phyloP scores from a whole-genome alignment of 305 asterid species.

The Solanum aculeatissimum region DNA sequence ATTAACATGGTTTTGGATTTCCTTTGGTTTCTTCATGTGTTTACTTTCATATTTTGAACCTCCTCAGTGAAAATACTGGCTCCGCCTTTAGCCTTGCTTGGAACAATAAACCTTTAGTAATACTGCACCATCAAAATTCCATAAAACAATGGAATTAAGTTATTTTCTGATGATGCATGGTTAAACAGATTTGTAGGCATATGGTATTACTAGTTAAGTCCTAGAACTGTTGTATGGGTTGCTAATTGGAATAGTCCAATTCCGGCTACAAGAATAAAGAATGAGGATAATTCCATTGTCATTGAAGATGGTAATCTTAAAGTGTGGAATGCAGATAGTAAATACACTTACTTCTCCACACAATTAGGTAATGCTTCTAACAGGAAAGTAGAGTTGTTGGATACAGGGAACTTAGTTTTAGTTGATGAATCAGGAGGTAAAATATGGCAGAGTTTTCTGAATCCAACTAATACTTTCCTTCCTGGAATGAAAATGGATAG shows the following conservation, averaged over 20 bases:
- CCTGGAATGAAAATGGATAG: constrained; percentile 34
- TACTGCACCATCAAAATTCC: too few species aligned
- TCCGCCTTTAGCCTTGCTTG: background rate
- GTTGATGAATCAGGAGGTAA: background rate
- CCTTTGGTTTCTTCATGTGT: too few species aligned
- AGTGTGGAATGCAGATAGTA: background rate
- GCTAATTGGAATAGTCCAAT: constrained; percentile 7
- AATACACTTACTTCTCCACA: background rate
- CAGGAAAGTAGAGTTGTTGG: constrained; percentile 13
- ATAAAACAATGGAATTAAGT: too few species aligned
- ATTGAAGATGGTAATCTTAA: constrained; percentile 20
- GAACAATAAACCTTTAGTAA: background rate
- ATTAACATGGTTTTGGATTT: too few species aligned
- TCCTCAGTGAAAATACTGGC: too few species aligned
- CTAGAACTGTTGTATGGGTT: constrained; percentile 24
- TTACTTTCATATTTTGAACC: too few species aligned
- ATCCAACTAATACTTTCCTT: constrained; percentile 13
- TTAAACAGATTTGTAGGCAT: constrained; percentile 17
- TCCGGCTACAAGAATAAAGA: background rate
- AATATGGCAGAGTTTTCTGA: constrained; percentile 2
- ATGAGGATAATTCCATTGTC: background rate
- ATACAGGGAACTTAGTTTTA: background rate
- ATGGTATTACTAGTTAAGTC: constrained; percentile 13
- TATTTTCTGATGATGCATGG: constrained; percentile 5
- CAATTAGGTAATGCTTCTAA: background rate